A percentile compares a stretch with the other conserved stretches of the same genome.
Evolutionary conservation across 768 basidiomycete species (phyloP).

Genomic region (Suillus decipiens): DNA sequence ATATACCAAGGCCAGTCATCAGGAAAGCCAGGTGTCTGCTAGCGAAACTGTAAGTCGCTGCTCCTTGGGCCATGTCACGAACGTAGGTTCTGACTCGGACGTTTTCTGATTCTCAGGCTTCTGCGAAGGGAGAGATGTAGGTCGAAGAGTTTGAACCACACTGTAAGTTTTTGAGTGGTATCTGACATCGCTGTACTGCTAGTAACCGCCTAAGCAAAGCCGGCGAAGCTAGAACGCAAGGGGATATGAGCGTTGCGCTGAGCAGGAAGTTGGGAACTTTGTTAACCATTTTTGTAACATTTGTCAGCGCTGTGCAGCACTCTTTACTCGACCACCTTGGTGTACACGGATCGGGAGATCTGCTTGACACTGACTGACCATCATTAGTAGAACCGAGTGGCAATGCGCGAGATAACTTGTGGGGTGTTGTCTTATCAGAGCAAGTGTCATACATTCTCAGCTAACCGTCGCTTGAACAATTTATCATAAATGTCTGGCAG

Average conservation of each 20-base stretch:
- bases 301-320: too few relatives aligned
- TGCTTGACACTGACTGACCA: too few relatives aligned
- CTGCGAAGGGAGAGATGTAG: not conserved
- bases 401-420: too few relatives aligned
- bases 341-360: too few relatives aligned
- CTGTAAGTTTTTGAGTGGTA: not conserved
- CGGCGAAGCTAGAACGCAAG: not conserved
- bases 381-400: too few relatives aligned
- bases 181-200: not conserved
- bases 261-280: too few relatives aligned
- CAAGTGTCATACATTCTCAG: too few relatives aligned
- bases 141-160: too few relatives aligned
- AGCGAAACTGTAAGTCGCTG: not conserved
- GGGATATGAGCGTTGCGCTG: not conserved
- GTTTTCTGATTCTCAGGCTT: not conserved
- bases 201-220: not conserved
- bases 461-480: too few relatives aligned
- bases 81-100: not conserved
- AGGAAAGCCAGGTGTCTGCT: not conserved
- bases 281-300: not conserved
- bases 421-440: too few relatives aligned
- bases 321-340: too few relatives aligned
- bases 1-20: conserved; percentile 6
- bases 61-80: not conserved
- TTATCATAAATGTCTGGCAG: too few relatives aligned